Percentiles rank a stretch among this genome's conserved stretches.
These are phyloP conservation scores for Quercus bicolor DNA, from an alignment of 306 rosid species.

Conservation along the genomic window DNA sequence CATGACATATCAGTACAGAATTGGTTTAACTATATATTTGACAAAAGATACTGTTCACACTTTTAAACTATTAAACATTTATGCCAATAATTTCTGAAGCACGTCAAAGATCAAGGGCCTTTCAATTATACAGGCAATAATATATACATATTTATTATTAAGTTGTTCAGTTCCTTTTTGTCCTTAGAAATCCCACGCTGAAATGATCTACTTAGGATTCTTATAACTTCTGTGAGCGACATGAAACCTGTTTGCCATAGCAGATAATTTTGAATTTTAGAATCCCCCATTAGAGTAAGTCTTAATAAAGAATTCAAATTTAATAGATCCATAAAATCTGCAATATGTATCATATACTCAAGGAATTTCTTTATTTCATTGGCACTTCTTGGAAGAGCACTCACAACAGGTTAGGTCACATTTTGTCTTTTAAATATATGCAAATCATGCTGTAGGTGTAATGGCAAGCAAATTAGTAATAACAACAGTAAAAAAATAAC, in stretches of 20 bases:
- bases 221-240: neutral
- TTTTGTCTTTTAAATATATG: neutral
- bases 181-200: neutral
- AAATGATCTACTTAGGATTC: neutral
- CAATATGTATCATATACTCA: neutral
- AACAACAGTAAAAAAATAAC: neutral
- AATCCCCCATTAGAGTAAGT: neutral
- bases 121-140: too few species aligned
- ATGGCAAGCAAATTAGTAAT: neutral
- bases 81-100: neutral
- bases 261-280: neutral
- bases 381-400: slow-evolving; percentile 2
- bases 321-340: neutral
- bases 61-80: neutral
- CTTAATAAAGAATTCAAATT: neutral
- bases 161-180: neutral
- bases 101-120: too few species aligned
- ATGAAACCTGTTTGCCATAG: neutral
- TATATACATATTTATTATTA: neutral
- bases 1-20: neutral
- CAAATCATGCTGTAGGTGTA: neutral
- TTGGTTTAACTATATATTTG: neutral
- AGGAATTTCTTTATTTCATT: neutral
- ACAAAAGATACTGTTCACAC: neutral
- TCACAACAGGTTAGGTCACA: neutral